Conservation (phyloP, 768 basidiomycete species). For the Leccinum imitatum region DNA sequence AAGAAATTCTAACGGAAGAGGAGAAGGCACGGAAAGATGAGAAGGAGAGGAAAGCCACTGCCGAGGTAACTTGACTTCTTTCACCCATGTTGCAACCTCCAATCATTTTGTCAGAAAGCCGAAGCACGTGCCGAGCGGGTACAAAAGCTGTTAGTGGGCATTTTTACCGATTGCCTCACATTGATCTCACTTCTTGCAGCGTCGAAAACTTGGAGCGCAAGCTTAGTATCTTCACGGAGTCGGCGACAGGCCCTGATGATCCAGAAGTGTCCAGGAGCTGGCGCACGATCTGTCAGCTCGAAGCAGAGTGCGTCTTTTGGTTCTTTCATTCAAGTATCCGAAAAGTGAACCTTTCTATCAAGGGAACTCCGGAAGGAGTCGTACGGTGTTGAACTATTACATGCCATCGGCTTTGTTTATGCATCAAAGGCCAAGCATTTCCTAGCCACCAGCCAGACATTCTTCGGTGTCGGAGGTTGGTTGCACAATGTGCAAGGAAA, state of each 20-base stretch:
- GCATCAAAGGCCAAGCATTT: slow-evolving; percentile 79
- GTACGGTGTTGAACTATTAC: slow-evolving; percentile 82
- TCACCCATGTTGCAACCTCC: slow-evolving; percentile 2
- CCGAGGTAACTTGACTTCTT: slow-evolving; percentile 52
- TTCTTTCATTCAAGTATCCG: neutral
- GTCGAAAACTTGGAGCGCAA: slow-evolving; percentile 79
- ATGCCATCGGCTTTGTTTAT: slow-evolving; percentile 87
- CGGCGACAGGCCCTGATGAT: slow-evolving; percentile 68
- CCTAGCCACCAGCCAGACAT: slow-evolving; percentile 66
- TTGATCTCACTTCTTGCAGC: slow-evolving; percentile 15
- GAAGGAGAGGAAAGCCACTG: slow-evolving; percentile 60
- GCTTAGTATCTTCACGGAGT: slow-evolving; percentile 85
- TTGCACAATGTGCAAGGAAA: slow-evolving; percentile 89
- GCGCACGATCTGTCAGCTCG: slow-evolving; percentile 73
- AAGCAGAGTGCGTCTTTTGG: slow-evolving; percentile 66
- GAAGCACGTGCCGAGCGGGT: slow-evolving; percentile 76
- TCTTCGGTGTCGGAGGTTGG: slow-evolving; percentile 89
- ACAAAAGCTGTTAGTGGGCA: slow-evolving; percentile 48
- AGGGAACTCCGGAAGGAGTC: slow-evolving; percentile 85
- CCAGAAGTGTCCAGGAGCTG: slow-evolving; percentile 69
- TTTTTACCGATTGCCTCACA: neutral
- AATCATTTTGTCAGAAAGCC: slow-evolving; percentile 57
- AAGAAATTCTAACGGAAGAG: slow-evolving; percentile 59
- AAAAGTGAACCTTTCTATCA: slow-evolving; percentile 28
- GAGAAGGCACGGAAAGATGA: slow-evolving; percentile 75